Base-by-base conservation (phyloP, 371 early-diverging fungal genomes). In the Lichtheimia corymbifera region DNA sequence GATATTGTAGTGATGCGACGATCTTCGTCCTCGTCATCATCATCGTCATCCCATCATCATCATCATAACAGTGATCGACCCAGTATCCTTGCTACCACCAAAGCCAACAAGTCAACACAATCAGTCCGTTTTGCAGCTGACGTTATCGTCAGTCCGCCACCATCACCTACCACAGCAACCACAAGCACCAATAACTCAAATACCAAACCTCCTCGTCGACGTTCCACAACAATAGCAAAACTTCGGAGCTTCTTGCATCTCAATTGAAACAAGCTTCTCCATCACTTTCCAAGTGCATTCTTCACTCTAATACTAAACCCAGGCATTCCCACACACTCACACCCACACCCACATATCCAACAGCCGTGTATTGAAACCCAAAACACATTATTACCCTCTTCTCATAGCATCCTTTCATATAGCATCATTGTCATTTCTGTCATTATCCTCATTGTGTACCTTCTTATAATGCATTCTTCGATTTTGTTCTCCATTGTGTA, bases 21-120 rank as follows among this genome's bases (percentile, higher is more conserved):
- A 30, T 22, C 18, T 7, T 54, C 50, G 17, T 40, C 53, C 35
- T 41, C 47, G 5, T 18, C n/a, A 22, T 22, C 22, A 40, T 27
- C 59, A 41, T 40, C 47, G 25, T 11, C 45, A 50, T 35, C 50
- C 53, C 47, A 59, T 62, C 55, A 66, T 62, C 20, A 50, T 62
- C 25, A 54, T 60, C 42, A 56, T 57, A 55, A 20, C 62, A 54
- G 11, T 18, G 18, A 17, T 18, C n/a, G 47, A 47, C 47, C 18
- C 14, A 47, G 47, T 2, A 22, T 47, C 17, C 35, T 35, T 35
- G 35, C 35, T 47, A 22, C 47, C 5, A 18, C 47, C 14, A 22
- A 47, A 22, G 47, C 47, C 47, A 47, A 47, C 22, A 47, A n/a
- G 7, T 22, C 47, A n/a, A 22, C n/a, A 47, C 47, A 47, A n/a